A percentile compares a stretch with the other conserved stretches of the same genome.
phyloP scores from a whole-genome alignment of 441 rosid species.

The Mallotus repandus region DNA sequence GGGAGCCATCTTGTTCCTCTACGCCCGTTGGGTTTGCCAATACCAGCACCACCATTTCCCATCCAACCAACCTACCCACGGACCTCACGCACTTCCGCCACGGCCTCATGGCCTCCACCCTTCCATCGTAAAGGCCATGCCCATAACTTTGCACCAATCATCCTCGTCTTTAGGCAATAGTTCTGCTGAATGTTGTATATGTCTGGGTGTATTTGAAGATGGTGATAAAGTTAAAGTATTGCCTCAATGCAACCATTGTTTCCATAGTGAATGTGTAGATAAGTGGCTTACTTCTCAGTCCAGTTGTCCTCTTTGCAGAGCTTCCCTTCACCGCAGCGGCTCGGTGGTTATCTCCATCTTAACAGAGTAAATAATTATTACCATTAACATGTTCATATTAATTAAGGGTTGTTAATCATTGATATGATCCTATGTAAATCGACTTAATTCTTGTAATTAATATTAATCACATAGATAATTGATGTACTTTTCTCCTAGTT shows the following conservation, averaged over 20 bases:
- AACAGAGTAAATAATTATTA: constrained; percentile 16
- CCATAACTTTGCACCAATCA: constrained; percentile 28
- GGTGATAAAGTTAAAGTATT: constrained; percentile 43
- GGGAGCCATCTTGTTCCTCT: constrained; percentile 38
- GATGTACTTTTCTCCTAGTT: no score
- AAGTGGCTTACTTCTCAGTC: constrained; percentile 38
- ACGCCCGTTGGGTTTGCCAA: constrained; percentile 43
- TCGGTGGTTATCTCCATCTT: constrained; percentile 23
- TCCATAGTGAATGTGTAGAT: constrained; percentile 44
- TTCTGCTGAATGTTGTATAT: constrained; percentile 34
- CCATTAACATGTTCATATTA: no score
- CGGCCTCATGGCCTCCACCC: constrained; percentile 31
- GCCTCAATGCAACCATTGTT: constrained; percentile 39
- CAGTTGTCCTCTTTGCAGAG: constrained; percentile 49
- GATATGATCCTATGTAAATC: background rate
- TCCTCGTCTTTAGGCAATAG: background rate
- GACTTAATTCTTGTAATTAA: no score
- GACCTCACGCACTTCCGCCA: constrained; percentile 10
- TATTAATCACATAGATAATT: no score
- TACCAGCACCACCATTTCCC: background rate
- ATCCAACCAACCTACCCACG: background rate
- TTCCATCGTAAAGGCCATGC: constrained; percentile 30
- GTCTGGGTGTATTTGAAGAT: constrained; percentile 40
- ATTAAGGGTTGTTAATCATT: background rate
- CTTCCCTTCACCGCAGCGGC: constrained; percentile 27